These are phyloP conservation scores for Corchorus olitorius DNA, from an alignment of 345 rosid species.

Conservation along the genomic window DNA sequence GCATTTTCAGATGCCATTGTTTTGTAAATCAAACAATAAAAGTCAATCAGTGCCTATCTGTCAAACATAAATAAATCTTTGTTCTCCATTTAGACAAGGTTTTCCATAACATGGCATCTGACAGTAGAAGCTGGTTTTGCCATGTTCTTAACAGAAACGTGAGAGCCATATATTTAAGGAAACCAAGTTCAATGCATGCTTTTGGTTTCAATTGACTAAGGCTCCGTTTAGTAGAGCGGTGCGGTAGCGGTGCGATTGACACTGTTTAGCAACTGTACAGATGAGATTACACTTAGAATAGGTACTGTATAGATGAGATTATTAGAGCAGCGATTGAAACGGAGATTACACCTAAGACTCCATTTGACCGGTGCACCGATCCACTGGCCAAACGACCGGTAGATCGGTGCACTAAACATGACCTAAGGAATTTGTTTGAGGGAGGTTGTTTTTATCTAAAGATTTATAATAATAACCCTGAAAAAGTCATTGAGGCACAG, in stretches of 20 bases:
- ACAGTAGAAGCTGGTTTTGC: background rate
- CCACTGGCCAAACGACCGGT: too few species aligned
- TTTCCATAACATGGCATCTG: background rate
- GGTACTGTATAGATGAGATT: too few species aligned
- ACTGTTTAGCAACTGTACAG: too few species aligned
- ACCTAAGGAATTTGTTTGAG: background rate
- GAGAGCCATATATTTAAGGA: too few species aligned
- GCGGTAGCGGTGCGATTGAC: too few species aligned
- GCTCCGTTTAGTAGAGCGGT: too few species aligned
- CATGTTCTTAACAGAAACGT: background rate
- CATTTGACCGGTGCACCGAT: too few species aligned
- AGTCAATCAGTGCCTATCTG: background rate
- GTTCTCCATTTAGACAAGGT: background rate
- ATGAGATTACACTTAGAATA: too few species aligned
- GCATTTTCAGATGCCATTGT: background rate
- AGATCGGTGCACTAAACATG: too few species aligned
- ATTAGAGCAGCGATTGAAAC: too few species aligned
- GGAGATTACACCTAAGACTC: too few species aligned
- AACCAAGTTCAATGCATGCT: background rate
- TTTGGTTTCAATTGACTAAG: too few species aligned
- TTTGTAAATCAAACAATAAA: background rate
- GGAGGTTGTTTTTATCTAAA: background rate
- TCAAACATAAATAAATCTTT: background rate
- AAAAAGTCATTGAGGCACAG: background rate
- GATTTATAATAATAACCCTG: background rate